Evolutionary conservation across 2,329 filamentous ascomycete genomes (phyloP).

Genomic region (Colletotrichum cereale): DNA sequence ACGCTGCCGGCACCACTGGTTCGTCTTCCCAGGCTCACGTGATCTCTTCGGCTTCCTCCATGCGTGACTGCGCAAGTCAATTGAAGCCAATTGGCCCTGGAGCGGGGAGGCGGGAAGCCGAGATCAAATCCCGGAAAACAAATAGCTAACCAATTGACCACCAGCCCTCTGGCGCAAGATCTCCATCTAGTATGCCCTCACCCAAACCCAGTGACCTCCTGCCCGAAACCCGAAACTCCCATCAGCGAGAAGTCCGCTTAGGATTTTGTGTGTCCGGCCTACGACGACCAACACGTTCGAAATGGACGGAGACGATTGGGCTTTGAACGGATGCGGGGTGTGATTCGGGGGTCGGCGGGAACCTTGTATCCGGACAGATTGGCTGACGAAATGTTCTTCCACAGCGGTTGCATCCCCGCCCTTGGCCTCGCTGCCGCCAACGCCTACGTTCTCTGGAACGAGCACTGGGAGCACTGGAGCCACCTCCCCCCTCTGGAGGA

Average conservation of each 20-base stretch:
- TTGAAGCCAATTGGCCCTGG: slow-evolving; percentile 21
- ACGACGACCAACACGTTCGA: background rate
- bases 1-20: slow-evolving; percentile 89
- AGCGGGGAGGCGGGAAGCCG: background rate
- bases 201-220: background rate
- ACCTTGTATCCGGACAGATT: background rate
- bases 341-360: background rate
- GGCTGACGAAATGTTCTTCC: slow-evolving; percentile 7
- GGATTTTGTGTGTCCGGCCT: background rate
- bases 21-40: slow-evolving; percentile 53
- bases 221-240: slow-evolving; percentile 43
- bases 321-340: background rate
- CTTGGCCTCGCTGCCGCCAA: slow-evolving; percentile 81
- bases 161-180: slow-evolving; percentile 96
- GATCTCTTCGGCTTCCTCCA: background rate
- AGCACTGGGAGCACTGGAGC: slow-evolving; percentile 96
- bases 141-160: slow-evolving; percentile 35
- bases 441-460: slow-evolving; percentile 90
- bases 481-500: slow-evolving; percentile 92
- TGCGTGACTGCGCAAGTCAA: background rate
- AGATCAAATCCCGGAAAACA: slow-evolving; percentile 1
- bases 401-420: slow-evolving; percentile 80
- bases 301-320: background rate
- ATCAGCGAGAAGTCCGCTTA: background rate
- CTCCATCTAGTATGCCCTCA: slow-evolving; percentile 85